Evolutionary conservation across 148 eudicot species (phyloP).

Genomic region (Spergularia bocconei): DNA sequence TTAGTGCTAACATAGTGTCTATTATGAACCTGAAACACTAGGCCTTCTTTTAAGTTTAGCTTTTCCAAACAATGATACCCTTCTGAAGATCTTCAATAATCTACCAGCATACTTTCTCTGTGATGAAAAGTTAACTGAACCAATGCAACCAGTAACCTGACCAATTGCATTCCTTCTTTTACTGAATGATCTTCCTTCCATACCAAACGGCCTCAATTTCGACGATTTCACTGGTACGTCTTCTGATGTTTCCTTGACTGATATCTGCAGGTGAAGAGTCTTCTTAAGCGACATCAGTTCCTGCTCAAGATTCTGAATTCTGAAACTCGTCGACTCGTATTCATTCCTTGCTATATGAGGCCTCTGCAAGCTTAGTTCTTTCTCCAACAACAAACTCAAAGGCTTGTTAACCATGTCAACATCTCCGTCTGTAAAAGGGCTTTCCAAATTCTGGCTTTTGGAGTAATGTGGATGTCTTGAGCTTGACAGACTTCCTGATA

Average conservation of each 20-base stretch:
- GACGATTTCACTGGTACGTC: constrained; percentile 11
- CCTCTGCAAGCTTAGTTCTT: constrained; percentile 32
- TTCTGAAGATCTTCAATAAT: constrained; percentile 55
- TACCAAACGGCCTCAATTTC: constrained; percentile 24
- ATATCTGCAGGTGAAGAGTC: constrained; percentile 44
- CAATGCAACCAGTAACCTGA: constrained; percentile 70
- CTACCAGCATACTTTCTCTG: constrained; percentile 65
- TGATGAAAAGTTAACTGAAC: constrained; percentile 64
- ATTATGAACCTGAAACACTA: constrained; percentile 28
- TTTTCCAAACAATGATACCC: constrained; percentile 55
- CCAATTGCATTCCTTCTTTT: constrained; percentile 51
- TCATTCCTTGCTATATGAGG: constrained; percentile 44
- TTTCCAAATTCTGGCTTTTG: constrained; percentile 57
- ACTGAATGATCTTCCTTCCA: constrained; percentile 51
- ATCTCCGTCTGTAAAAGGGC: constrained; percentile 46
- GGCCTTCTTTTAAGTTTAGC: constrained; percentile 50
- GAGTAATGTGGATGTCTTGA: constrained; percentile 41
- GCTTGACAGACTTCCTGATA: constrained; percentile 71
- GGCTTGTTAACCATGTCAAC: constrained; percentile 37
- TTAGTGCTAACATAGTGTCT: too few relatives aligned
- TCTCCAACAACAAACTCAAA: constrained; percentile 38
- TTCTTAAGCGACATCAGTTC: constrained; percentile 66
- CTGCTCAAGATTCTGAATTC: constrained; percentile 79
- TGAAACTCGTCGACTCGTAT: constrained; percentile 79
- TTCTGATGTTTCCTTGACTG: constrained; percentile 28